These are phyloP conservation scores for Ophiosphaerella narmari DNA, from an alignment of 2,329 filamentous ascomycete species.

Conservation along the genomic window DNA sequence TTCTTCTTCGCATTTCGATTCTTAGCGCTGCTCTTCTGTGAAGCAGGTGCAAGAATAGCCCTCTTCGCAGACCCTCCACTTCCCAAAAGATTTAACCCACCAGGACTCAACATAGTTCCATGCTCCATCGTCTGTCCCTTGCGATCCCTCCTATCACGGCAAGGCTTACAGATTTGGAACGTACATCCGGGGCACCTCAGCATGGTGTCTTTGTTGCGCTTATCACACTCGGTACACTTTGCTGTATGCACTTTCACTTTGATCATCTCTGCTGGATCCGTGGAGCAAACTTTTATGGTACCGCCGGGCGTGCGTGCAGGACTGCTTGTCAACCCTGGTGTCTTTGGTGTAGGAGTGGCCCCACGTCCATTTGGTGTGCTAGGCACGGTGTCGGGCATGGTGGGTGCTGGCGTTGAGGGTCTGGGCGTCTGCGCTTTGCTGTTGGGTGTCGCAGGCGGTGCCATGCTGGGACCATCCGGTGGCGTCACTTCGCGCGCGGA, in stretches of 20 bases:
- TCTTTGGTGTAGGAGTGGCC: constrained; percentile 1
- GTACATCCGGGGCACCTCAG: constrained; percentile 41
- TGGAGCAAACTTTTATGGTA: constrained; percentile 14
- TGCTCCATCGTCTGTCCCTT: constrained; percentile 24
- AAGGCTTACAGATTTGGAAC: constrained; percentile 40
- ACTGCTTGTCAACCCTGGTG: neutral
- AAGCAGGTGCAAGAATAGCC: neutral
- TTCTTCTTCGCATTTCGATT: neutral
- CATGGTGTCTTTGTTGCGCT: constrained; percentile 37
- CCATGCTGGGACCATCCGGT: too few relatives aligned
- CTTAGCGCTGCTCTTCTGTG: neutral
- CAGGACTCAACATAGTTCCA: constrained; percentile 20
- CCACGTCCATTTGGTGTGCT: neutral
- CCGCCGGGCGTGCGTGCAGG: constrained; percentile 16
- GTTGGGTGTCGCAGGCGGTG: neutral
- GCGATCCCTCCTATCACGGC: constrained; percentile 19
- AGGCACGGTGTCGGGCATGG: neutral
- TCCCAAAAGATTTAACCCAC: neutral
- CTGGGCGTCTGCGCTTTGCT: too few relatives aligned
- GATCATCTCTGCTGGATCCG: constrained; percentile 24
- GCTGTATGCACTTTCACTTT: constrained; percentile 39
- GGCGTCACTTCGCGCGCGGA: too few relatives aligned
- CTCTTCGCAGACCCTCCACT: neutral
- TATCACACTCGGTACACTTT: constrained; percentile 44
- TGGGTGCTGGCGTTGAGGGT: neutral